These are phyloP conservation scores for Nannochloropsis gaditana DNA, from an alignment of 108 stramenopile genomes.

Conservation along the genomic window DNA sequence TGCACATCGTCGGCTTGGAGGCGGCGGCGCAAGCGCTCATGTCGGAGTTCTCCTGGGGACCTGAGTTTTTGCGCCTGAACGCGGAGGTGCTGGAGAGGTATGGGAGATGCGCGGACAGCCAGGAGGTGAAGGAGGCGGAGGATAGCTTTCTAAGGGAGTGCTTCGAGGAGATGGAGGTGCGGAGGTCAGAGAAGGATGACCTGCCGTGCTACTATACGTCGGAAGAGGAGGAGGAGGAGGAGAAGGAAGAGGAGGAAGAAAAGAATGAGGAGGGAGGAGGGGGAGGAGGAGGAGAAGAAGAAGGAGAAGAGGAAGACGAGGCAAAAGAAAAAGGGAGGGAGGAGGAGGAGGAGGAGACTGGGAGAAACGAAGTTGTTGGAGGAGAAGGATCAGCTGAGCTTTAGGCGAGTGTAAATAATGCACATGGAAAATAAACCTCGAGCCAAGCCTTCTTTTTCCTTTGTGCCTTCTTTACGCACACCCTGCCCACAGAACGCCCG, in stretches of 20 bases:
- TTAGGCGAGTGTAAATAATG: too few relatives aligned
- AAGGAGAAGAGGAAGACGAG: background rate
- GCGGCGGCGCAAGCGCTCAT: conserved; percentile 76
- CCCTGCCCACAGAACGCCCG: too few relatives aligned
- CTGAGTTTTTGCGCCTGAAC: conserved; percentile 83
- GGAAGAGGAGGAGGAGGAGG: background rate
- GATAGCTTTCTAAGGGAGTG: conserved; percentile 67
- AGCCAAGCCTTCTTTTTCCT: too few relatives aligned
- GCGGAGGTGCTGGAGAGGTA: conserved; percentile 75
- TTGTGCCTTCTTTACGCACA: too few relatives aligned
- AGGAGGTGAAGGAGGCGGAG: conserved; percentile 72
- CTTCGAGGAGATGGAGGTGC: background rate
- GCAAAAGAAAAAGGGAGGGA: background rate
- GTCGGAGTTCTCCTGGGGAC: conserved; percentile 90
- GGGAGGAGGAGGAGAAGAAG: background rate
- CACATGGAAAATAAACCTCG: too few relatives aligned
- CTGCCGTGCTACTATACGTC: background rate
- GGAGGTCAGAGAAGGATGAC: background rate
- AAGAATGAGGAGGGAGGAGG: background rate
- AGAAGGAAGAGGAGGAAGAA: background rate
- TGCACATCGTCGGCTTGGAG: conserved; percentile 75
- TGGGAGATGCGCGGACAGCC: conserved; percentile 61
- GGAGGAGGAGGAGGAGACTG: background rate
- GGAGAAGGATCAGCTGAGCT: too few relatives aligned
- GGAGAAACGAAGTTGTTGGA: too few relatives aligned